Evolutionary conservation across 1,284 basidiomycete species (phyloP).

Genomic region (Leucoagaricus sp.): DNA sequence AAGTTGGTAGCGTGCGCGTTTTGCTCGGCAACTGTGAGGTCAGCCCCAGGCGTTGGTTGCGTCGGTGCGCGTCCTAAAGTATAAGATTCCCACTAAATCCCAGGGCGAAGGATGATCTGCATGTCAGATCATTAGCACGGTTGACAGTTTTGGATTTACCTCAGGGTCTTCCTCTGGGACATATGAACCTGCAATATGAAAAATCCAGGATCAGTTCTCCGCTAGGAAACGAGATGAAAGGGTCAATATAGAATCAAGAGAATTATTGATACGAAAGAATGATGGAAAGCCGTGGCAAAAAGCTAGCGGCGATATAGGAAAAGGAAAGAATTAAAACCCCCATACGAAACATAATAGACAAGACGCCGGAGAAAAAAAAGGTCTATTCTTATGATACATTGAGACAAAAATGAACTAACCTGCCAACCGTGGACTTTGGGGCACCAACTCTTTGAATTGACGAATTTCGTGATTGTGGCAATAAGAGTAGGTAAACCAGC

Average conservation of each 20-base stretch:
- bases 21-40: conserved; percentile 68
- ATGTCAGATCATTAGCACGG: conserved; percentile 21
- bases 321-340: conserved; percentile 19
- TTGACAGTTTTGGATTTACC: conserved; percentile 41
- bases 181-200: conserved; percentile 53
- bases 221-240: conserved; percentile 12
- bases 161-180: conserved; percentile 81
- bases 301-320: conserved; percentile 19
- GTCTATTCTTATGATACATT: conserved; percentile 16
- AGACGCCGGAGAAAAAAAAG: conserved; percentile 18
- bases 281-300: conserved; percentile 5
- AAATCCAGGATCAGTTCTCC: conserved; percentile 10
- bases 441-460: conserved; percentile 78
- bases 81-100: conserved; percentile 74
- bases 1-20: conserved; percentile 62
- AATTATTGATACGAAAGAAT: conserved; percentile 4
- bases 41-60: conserved; percentile 58
- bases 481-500: conserved; percentile 97
- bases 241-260: conserved; percentile 2
- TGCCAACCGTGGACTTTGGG: conserved; percentile 59
- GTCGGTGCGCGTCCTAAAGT: conserved; percentile 74
- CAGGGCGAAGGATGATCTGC: conserved; percentile 17
- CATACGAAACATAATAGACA: conserved; percentile 8
- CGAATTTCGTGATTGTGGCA: conserved; percentile 89
- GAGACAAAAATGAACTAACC: conserved; percentile 40